These are phyloP conservation scores for Neopestalotiopsis sp. DNA, from an alignment of 2,329 filamentous ascomycete species.

Conservation along the genomic window DNA sequence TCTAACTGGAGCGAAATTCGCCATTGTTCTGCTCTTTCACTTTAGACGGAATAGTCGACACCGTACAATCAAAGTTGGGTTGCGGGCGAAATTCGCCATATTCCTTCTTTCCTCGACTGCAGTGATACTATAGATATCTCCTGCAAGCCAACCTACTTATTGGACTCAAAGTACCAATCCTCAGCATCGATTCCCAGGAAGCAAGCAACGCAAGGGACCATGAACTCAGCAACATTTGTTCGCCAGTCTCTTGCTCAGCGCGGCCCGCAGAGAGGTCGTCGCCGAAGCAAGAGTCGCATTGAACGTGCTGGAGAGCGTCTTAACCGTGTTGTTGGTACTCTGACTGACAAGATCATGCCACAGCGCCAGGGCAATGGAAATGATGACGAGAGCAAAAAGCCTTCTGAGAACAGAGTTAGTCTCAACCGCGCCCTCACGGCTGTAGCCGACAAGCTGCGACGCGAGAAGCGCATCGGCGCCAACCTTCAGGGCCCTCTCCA, in stretches of 20 bases:
- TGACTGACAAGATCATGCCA: neutral
- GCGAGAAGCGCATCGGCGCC: neutral
- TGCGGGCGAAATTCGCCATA: too few relatives aligned
- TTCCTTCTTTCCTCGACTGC: too few relatives aligned
- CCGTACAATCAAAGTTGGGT: too few relatives aligned
- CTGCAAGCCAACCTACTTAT: too few relatives aligned
- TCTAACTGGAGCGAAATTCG: too few relatives aligned
- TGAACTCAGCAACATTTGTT: neutral
- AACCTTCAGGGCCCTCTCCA: neutral
- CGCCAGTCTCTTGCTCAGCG: neutral
- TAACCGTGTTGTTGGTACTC: neutral
- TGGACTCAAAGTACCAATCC: too few relatives aligned
- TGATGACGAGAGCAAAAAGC: neutral
- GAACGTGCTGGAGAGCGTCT: neutral
- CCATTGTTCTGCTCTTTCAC: too few relatives aligned
- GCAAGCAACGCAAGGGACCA: neutral
- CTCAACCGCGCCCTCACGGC: neutral
- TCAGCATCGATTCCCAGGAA: too few relatives aligned
- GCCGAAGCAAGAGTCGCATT: neutral
- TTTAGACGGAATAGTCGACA: too few relatives aligned
- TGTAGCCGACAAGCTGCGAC: neutral
- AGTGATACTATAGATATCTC: too few relatives aligned
- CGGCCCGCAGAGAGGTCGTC: neutral
- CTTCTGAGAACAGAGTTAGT: neutral
- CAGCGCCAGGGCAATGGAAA: neutral